Base-by-base conservation (phyloP, 495 filamentous ascomycete genomes). In the Terfezia claveryi region DNA sequence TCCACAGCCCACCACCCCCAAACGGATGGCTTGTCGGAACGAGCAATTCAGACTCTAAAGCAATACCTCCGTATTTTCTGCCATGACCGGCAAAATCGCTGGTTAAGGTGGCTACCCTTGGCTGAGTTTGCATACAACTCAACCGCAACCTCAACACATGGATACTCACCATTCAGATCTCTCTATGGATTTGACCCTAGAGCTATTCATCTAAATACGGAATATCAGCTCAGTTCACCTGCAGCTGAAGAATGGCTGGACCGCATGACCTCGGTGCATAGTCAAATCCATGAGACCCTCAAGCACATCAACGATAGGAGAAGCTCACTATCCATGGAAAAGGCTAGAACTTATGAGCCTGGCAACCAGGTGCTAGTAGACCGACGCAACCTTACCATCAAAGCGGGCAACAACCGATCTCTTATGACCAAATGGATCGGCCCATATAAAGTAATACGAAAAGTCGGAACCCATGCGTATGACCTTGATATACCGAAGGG, bases 11-110 rank as follows among this genome's bases (percentile, higher is more conserved):
- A 44, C 10, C 10, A 44, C 23, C 10, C 23, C 10, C 49, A 60
- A 20, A 46, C 58, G 4, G 50, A 59, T 17, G 23, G 54, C 41
- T 51, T 60, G 12, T 27, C 55, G 3, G 36, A 51, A 37, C 27
- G 44, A 44, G 38, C 38, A 44, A 44, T 44, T 44, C 38, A 44
- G 16, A 10, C 38, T 1, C 16, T 44, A 0, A 44, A 44, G 38
- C 38, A 44, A 16, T 44, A 44, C 38, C 38, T 44, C 10, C 1
- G 38, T 0, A 44, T 44, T 0, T 44, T 44, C 38, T 44, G 38
- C 38, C 38, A 44, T 2, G 38, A 44, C 16, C 10, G 38, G 16
- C 38, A 44, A 16, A 16, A 44, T 44, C 10, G 38, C 10, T 44
- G 38, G 38, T 0, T 2, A 44, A 10, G 2, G 2, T 44, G 38